These are phyloP conservation scores for Chalara sp. DNA, from an alignment of 2,329 filamentous ascomycete species.

Conservation along the genomic window DNA sequence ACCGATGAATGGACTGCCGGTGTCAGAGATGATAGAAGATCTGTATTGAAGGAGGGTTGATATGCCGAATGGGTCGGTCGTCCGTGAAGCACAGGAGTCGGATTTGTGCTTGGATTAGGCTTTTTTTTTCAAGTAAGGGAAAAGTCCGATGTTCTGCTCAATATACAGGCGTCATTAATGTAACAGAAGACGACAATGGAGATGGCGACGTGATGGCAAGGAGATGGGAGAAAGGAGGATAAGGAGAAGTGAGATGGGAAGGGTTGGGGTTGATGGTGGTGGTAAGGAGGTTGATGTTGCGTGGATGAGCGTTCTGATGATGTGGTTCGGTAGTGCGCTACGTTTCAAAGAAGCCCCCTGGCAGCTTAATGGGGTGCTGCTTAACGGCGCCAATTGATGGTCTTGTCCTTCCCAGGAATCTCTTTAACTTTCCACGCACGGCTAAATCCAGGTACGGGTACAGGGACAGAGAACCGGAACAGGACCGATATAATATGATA, in stretches of 20 bases:
- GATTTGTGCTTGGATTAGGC: constrained; percentile 19
- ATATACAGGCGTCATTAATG: constrained; percentile 21
- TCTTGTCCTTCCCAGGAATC: too few species aligned
- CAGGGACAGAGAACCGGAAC: too few species aligned
- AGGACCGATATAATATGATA: too few species aligned
- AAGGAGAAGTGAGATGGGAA: neutral
- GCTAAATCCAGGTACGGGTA: too few species aligned
- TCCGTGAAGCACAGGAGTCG: constrained; percentile 20
- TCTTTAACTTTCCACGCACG: too few species aligned
- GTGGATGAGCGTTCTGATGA: too few species aligned
- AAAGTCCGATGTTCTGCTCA: constrained; percentile 5
- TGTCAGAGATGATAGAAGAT: constrained; percentile 1
- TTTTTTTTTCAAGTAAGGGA: constrained; percentile 3
- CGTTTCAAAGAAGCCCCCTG: neutral
- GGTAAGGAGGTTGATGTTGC: too few species aligned
- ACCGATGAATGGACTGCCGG: constrained; percentile 19
- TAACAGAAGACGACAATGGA: constrained; percentile 3
- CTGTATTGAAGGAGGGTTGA: constrained; percentile 16
- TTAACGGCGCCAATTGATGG: too few species aligned
- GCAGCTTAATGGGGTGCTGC: neutral
- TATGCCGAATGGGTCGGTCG: constrained; percentile 24
- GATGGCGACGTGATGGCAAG: neutral
- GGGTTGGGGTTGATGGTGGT: too few species aligned
- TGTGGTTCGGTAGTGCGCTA: neutral
- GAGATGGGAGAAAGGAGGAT: neutral